These are phyloP conservation scores for Flaveria trinervia DNA, from an alignment of 129 eudicot species.

Conservation along the genomic window DNA sequence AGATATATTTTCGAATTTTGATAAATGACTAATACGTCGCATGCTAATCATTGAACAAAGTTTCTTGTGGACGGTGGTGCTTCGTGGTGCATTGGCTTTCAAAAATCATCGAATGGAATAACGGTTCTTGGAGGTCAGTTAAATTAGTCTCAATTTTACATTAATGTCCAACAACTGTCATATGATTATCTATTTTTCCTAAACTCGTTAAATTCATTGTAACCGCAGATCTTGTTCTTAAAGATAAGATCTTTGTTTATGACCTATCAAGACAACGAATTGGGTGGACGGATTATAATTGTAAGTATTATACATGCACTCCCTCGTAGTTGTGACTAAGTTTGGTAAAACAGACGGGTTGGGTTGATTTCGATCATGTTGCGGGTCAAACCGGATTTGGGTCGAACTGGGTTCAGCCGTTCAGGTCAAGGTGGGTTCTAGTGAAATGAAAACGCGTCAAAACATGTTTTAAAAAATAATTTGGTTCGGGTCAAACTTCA, in stretches of 20 bases:
- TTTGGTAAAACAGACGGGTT: not conserved
- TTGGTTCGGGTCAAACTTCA: too few species aligned
- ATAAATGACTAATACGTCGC: not conserved
- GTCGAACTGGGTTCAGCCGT: too few species aligned
- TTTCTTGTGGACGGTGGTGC: slow-evolving; percentile 69
- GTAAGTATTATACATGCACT: slow-evolving; percentile 44
- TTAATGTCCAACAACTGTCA: not conserved
- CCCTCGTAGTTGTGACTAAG: not conserved
- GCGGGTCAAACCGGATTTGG: too few species aligned
- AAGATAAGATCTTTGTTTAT: slow-evolving; percentile 77
- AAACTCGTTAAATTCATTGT: not conserved
- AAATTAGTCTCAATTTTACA: not conserved
- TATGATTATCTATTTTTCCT: not conserved
- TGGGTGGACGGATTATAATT: slow-evolving; percentile 87
- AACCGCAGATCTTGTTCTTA: slow-evolving; percentile 72
- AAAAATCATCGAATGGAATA: slow-evolving; percentile 51
- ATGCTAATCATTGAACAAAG: not conserved
- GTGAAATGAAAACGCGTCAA: too few species aligned
- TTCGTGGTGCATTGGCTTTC: slow-evolving; percentile 83
- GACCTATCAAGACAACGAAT: slow-evolving; percentile 63
- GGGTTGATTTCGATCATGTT: not conserved
- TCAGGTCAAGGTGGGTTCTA: too few species aligned
- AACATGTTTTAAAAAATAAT: too few species aligned
- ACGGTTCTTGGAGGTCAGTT: slow-evolving; percentile 84
- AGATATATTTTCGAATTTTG: not conserved